phyloP scores from a whole-genome alignment of 2,329 filamentous ascomycete species.

The Xylariaceae sp. region DNA sequence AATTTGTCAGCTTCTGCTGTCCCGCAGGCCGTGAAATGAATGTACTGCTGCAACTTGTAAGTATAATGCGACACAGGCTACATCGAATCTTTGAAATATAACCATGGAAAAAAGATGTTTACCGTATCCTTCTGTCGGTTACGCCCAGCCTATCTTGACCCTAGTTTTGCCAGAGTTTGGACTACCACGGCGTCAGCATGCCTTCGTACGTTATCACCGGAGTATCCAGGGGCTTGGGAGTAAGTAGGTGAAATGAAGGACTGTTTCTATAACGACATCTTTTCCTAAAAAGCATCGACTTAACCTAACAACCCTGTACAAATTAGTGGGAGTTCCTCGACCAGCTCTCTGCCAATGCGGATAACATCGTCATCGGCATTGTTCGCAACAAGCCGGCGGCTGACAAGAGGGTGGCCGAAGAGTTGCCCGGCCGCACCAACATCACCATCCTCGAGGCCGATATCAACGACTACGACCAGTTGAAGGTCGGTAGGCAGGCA shows the following conservation, averaged over 20 bases:
- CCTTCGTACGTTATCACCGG: neutral
- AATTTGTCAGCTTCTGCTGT: no score
- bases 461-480: constrained; percentile 33
- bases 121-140: no score
- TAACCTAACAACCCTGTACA: constrained; percentile 40
- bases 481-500: constrained; percentile 28
- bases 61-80: no score
- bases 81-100: no score
- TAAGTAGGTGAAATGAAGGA: neutral
- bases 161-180: no score
- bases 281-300: no score
- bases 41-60: no score
- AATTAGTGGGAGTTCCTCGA: constrained; percentile 38
- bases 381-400: constrained; percentile 42
- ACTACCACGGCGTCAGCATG: no score
- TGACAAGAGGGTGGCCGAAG: constrained; percentile 37
- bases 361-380: constrained; percentile 42
- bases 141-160: no score
- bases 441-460: constrained; percentile 43
- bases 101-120: no score
- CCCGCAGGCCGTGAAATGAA: no score
- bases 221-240: neutral
- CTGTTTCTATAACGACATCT: no score
- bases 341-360: constrained; percentile 38
- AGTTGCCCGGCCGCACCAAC: constrained; percentile 36